A percentile compares a stretch with the other conserved stretches of the same genome.
phyloP scores from a whole-genome alignment of 1,139 yeast genomes.

The Barnettozyma hawaiiensis region DNA sequence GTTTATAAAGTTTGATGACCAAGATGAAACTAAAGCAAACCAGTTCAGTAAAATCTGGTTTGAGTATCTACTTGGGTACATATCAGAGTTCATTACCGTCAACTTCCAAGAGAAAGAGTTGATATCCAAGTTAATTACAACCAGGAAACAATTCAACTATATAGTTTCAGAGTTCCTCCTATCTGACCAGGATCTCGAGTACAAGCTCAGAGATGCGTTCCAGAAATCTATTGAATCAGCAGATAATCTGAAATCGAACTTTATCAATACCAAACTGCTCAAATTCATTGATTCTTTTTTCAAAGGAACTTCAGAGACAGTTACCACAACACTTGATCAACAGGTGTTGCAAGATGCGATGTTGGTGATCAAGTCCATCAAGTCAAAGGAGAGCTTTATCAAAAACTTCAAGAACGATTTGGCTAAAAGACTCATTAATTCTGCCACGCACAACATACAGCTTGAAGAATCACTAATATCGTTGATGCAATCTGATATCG shows the following conservation, averaged over 20 bases:
- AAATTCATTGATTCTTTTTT: constrained; percentile 30
- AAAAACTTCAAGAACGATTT: constrained; percentile 32
- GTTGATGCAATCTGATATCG: constrained; percentile 29
- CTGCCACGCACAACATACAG: constrained; percentile 25
- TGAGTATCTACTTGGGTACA: constrained; percentile 11
- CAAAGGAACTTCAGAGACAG: constrained; percentile 8
- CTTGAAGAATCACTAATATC: constrained; percentile 28
- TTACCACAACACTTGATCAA: constrained; percentile 14
- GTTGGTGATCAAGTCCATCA: constrained; percentile 27
- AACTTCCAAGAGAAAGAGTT: constrained; percentile 9
- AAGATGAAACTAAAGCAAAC: background rate
- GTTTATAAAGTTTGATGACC: constrained; percentile 10
- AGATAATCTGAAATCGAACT: constrained; percentile 17
- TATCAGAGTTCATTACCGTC: constrained; percentile 3
- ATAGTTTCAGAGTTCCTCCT: constrained; percentile 11
- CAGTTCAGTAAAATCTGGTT: constrained; percentile 13
- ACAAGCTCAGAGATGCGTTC: constrained; percentile 18
- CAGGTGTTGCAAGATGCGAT: constrained; percentile 19
- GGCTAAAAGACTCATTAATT: constrained; percentile 32
- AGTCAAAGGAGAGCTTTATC: constrained; percentile 32
- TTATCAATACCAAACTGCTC: constrained; percentile 27
- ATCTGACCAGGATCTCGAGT: constrained; percentile 14
- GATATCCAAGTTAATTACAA: constrained; percentile 12
- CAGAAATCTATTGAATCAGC: constrained; percentile 22
- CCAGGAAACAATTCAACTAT: constrained; percentile 15